Evolutionary conservation across 2,329 filamentous ascomycete species (phyloP).

Genomic region (Penicillium sp.): DNA sequence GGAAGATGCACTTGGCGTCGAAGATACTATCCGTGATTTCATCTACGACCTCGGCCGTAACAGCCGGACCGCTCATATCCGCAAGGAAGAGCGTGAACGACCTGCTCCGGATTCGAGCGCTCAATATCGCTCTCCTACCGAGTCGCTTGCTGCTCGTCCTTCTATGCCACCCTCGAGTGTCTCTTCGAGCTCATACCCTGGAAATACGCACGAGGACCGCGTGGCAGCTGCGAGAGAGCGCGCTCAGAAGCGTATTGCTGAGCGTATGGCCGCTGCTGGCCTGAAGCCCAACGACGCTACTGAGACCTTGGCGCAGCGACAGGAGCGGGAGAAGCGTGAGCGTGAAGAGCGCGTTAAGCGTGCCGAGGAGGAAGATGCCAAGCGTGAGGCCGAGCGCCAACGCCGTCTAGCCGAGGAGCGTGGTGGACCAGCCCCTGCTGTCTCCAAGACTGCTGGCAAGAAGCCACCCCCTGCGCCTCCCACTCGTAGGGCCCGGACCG

Average conservation of each 20-base stretch:
- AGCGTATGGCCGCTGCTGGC: slow-evolving; percentile 89
- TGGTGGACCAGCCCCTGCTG: slow-evolving; percentile 67
- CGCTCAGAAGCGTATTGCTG: slow-evolving; percentile 95
- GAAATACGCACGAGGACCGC: slow-evolving; percentile 89
- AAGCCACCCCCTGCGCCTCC: slow-evolving; percentile 75
- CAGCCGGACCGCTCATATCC: slow-evolving; percentile 75
- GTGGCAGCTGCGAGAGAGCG: slow-evolving; percentile 97
- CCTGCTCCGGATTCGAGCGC: slow-evolving; percentile 52
- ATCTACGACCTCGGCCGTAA: slow-evolving; percentile 94
- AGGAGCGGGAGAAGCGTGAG: slow-evolving; percentile 87
- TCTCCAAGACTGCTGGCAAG: slow-evolving; percentile 62
- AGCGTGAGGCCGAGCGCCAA: slow-evolving; percentile 85
- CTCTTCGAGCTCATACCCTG: slow-evolving; percentile 76
- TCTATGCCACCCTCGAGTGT: slow-evolving; percentile 56
- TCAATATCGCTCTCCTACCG: slow-evolving; percentile 57
- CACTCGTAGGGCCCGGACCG: slow-evolving; percentile 70
- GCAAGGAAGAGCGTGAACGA: slow-evolving; percentile 68
- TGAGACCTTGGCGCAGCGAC: slow-evolving; percentile 81
- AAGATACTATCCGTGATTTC: slow-evolving; percentile 96
- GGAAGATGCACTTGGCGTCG: slow-evolving; percentile 95
- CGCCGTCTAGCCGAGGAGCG: slow-evolving; percentile 77
- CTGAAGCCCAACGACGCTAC: slow-evolving; percentile 81
- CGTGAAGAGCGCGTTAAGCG: slow-evolving; percentile 84
- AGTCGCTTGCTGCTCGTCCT: slow-evolving; percentile 41
- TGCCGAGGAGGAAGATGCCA: slow-evolving; percentile 92